Evolutionary conservation across 2,329 filamentous ascomycete genomes (phyloP).

Genomic region (Curvularia spicifera): DNA sequence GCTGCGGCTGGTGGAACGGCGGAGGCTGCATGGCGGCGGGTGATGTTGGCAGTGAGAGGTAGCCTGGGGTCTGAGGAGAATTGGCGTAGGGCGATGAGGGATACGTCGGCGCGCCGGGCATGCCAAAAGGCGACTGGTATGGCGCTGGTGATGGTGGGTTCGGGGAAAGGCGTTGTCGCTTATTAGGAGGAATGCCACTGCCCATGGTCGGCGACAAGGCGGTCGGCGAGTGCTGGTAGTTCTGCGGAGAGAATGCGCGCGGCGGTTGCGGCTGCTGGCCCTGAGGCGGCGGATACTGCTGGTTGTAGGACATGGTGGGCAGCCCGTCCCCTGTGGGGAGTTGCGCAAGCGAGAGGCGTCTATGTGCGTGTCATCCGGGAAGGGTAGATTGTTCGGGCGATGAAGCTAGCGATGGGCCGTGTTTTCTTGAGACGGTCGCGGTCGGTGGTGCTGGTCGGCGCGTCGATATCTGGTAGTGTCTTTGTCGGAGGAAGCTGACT

Average conservation of each 20-base stretch:
- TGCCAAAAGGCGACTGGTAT: constrained; percentile 41
- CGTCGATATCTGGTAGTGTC: constrained; percentile 25
- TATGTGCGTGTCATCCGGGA: constrained; percentile 37
- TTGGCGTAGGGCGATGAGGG: constrained; percentile 47
- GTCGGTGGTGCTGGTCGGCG: constrained; percentile 18
- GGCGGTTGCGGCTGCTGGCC: constrained; percentile 48
- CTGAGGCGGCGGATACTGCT: constrained; percentile 35
- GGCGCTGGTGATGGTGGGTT: constrained; percentile 66
- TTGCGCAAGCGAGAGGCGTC: constrained; percentile 29
- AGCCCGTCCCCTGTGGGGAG: constrained; percentile 34
- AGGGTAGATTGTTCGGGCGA: constrained; percentile 3
- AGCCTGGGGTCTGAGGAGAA: constrained; percentile 39
- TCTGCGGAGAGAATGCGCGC: constrained; percentile 45
- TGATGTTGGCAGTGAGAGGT: constrained; percentile 42
- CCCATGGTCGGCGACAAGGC: constrained; percentile 55
- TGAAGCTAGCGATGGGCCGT: constrained; percentile 14
- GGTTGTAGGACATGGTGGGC: constrained; percentile 45
- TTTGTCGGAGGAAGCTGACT: constrained; percentile 24
- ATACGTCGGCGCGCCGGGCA: constrained; percentile 54
- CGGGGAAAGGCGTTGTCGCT: constrained; percentile 74
- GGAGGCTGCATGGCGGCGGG: constrained; percentile 40
- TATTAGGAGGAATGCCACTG: constrained; percentile 66
- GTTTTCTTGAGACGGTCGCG: constrained; percentile 18
- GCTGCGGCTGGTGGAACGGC: constrained; percentile 61
- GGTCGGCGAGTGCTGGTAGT: constrained; percentile 59